A percentile compares a stretch with the other conserved stretches of the same genome.
Evolutionary conservation across 2,329 filamentous ascomycete species (phyloP).

Genomic region (Helminthosporium solani): DNA sequence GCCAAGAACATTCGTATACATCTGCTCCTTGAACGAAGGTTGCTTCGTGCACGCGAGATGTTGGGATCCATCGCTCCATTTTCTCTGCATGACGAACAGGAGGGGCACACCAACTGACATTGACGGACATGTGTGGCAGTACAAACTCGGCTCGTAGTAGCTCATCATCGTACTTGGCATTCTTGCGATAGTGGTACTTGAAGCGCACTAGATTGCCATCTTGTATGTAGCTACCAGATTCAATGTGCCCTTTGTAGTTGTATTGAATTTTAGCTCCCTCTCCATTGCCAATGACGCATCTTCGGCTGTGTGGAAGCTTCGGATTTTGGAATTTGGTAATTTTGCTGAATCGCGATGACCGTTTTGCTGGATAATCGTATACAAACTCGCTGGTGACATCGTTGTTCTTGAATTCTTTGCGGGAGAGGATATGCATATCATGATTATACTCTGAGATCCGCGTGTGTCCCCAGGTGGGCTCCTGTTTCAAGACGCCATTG

Average conservation of each 20-base stretch:
- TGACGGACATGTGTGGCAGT: conserved; percentile 55
- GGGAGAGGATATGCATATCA: conserved; percentile 47
- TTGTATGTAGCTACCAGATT: conserved; percentile 55
- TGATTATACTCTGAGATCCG: conserved; percentile 52
- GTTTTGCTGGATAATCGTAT: conserved; percentile 49
- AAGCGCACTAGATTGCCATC: conserved; percentile 56
- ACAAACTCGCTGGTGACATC: conserved; percentile 50
- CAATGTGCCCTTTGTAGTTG: conserved; percentile 55
- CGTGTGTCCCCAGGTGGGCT: conserved; percentile 48
- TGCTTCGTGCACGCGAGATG: conserved; percentile 56
- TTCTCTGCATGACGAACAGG: conserved; percentile 53
- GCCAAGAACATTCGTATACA: conserved; percentile 53
- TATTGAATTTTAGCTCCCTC: conserved; percentile 53
- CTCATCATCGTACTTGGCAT: conserved; percentile 55
- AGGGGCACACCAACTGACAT: conserved; percentile 57
- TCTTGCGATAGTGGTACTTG: conserved; percentile 57
- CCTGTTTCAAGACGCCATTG: conserved; percentile 42
- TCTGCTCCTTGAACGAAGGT: conserved; percentile 56
- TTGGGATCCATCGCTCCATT: conserved; percentile 57
- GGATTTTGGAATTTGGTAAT: conserved; percentile 43
- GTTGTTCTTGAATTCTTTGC: conserved; percentile 49
- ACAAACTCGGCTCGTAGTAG: conserved; percentile 58
- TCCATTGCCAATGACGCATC: conserved; percentile 50
- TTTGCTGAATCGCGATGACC: conserved; percentile 32
- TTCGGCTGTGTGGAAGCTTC: conserved; percentile 43